Evolutionary conservation across 2,329 filamentous ascomycete species (phyloP).

Genomic region (Botryotinia convoluta): DNA sequence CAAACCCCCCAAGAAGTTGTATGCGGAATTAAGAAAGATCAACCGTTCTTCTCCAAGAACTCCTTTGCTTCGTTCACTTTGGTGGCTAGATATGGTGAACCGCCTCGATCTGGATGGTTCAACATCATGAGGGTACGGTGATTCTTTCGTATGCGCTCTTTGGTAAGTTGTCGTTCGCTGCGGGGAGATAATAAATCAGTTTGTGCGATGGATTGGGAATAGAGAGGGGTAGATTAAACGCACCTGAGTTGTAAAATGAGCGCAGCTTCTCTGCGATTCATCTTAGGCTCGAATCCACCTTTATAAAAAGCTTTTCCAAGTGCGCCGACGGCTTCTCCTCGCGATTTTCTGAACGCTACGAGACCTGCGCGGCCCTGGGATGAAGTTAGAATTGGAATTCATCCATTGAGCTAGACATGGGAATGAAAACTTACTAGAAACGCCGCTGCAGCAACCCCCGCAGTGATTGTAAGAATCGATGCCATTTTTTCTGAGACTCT

Average conservation of each 20-base stretch:
- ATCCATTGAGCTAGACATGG: not conserved
- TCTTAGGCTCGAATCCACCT: constrained; percentile 93
- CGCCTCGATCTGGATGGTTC: constrained; percentile 96
- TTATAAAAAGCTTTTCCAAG: constrained; percentile 95
- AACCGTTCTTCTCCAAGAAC: constrained; percentile 73
- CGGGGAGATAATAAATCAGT: not conserved
- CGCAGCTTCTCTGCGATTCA: constrained; percentile 88
- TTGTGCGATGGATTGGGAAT: not conserved
- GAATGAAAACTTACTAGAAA: constrained; percentile 53
- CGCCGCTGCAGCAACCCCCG: constrained; percentile 62
- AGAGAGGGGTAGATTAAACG: constrained; percentile 25
- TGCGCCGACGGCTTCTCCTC: constrained; percentile 68
- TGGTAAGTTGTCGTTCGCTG: constrained; percentile 83
- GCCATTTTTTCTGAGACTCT: constrained; percentile 47
- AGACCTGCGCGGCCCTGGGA: constrained; percentile 83
- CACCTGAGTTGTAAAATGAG: constrained; percentile 90
- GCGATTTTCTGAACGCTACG: constrained; percentile 80
- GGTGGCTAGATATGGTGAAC: constrained; percentile 92
- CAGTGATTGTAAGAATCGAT: constrained; percentile 56
- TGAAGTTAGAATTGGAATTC: not conserved
- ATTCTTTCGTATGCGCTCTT: constrained; percentile 92
- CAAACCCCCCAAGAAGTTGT: constrained; percentile 7
- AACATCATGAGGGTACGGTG: constrained; percentile 94
- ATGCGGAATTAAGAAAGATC: not conserved
- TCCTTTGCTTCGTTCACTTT: constrained; percentile 99